Evolutionary conservation across 1,139 yeast genomes (phyloP), one percentile per base, ranked within the genome.

Genomic region (Pichia sp.): DNA sequence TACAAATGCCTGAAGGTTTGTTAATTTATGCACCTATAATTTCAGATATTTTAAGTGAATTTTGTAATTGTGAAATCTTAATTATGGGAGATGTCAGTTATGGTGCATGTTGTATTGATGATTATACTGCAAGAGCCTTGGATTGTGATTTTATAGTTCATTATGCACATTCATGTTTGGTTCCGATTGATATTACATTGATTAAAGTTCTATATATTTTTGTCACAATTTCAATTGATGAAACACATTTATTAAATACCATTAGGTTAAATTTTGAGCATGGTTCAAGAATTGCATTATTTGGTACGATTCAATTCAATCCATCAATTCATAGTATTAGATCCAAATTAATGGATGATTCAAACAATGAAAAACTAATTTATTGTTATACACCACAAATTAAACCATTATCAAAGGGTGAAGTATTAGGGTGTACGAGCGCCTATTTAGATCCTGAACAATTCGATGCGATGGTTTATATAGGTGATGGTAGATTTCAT

Each of bases 61-160:
- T 93, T 63, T 90, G 97, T 65, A 71, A 73, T 8, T 93, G 86
- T 48, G 96, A 91, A 63, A 87, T 93, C 0, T 75, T 95, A 1
- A 95, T 93, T 6, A 95, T 93, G 99, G 99, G 99, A 2, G 99
- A 93, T 68, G 99, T 93, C 0, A 89, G 97, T 0, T 93, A 93
- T 64, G 99, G 99, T 36, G 99, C 99, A 0, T 93, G 99, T 66
- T 93, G 99, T 70, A 90, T 93, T 50, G 99, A 93, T 67, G 99
- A 93, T 66, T 93, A 77, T 65, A 91, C 99, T 0, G 99, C 99
- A 5, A 74, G 91, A 55, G 84, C 98, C 0, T 71, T 93, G 45
- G 96, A 87, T 51, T 95, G 99, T 69, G 99, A 93, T 66, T 87
- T 91, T 61, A 83, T 93, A 53, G 90, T 93, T 14, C 99, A 95